These are phyloP conservation scores for Trypanosoma lewisi DNA, from an alignment of 208 protist species.

Conservation along the genomic window DNA sequence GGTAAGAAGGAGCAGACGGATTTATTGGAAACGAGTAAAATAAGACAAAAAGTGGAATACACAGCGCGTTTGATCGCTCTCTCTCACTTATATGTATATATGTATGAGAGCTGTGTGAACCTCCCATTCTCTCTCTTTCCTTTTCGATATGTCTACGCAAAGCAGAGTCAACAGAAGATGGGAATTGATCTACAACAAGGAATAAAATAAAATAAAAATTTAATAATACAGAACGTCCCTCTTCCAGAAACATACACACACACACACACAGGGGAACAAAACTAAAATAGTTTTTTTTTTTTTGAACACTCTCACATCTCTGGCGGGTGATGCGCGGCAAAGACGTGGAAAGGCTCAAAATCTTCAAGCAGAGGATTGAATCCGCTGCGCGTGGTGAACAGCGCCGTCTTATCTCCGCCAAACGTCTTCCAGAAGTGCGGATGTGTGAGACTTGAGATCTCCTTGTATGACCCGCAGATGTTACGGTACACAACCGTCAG, in stretches of 20 bases:
- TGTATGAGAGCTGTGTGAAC: too few species aligned
- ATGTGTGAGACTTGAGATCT: conserved; percentile 59
- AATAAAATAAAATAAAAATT: background rate
- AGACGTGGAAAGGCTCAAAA: conserved; percentile 79
- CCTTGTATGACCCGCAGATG: conserved; percentile 74
- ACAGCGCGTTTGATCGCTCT: too few species aligned
- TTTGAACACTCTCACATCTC: conserved; percentile 73
- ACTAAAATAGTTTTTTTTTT: background rate
- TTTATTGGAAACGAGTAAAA: too few species aligned
- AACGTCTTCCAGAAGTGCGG: conserved; percentile 82
- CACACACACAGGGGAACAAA: background rate
- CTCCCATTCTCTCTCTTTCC: background rate
- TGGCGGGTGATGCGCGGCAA: conserved; percentile 74
- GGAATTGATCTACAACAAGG: too few species aligned
- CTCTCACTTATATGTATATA: too few species aligned
- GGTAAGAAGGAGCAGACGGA: too few species aligned
- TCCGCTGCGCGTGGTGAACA: conserved; percentile 76
- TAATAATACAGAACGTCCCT: background rate
- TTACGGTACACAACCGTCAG: conserved; percentile 55
- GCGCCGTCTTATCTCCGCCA: conserved; percentile 77
- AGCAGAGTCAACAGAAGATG: too few species aligned
- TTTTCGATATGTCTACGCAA: background rate
- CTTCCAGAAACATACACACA: background rate
- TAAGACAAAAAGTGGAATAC: too few species aligned
- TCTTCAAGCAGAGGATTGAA: conserved; percentile 88